Evolutionary conservation across 371 early-diverging fungal species (phyloP).

Genomic region (Nosema granulosis): DNA sequence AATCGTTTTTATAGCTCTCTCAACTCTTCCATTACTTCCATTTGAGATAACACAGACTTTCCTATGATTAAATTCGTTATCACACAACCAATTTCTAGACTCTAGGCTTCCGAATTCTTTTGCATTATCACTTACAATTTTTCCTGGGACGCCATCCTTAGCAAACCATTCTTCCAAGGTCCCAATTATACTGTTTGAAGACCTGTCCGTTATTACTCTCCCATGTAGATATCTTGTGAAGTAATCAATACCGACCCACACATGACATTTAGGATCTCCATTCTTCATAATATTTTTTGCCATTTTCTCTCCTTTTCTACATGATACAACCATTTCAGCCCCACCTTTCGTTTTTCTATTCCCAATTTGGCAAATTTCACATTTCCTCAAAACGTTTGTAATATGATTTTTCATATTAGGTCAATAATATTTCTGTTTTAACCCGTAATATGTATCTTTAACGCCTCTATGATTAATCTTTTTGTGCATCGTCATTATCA

Average conservation of each 20-base stretch:
- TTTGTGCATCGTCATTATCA: conserved; percentile 11
- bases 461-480: conserved; percentile 17
- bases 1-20: no score
- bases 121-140: conserved; percentile 7
- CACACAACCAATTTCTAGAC: background rate
- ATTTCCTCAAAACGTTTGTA: conserved; percentile 1
- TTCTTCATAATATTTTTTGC: background rate
- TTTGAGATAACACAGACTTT: background rate
- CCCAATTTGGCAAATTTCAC: conserved; percentile 26
- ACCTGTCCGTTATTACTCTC: no score
- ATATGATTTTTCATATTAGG: conserved; percentile 18
- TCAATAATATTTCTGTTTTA: conserved; percentile 39
- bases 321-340: background rate
- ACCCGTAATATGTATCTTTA: conserved; percentile 12
- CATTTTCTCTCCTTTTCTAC: conserved; percentile 7
- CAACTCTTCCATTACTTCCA: conserved; percentile 4
- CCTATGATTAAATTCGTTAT: background rate
- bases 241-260: conserved; percentile 16
- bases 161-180: no score
- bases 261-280: background rate
- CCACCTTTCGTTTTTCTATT: conserved; percentile 20
- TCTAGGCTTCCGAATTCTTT: conserved; percentile 3
- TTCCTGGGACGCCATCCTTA: background rate
- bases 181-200: no score
- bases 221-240: conserved; percentile 15